phyloP scores from a whole-genome alignment of 2,329 filamentous ascomycete species.

The Ambrosiella beaveri region DNA sequence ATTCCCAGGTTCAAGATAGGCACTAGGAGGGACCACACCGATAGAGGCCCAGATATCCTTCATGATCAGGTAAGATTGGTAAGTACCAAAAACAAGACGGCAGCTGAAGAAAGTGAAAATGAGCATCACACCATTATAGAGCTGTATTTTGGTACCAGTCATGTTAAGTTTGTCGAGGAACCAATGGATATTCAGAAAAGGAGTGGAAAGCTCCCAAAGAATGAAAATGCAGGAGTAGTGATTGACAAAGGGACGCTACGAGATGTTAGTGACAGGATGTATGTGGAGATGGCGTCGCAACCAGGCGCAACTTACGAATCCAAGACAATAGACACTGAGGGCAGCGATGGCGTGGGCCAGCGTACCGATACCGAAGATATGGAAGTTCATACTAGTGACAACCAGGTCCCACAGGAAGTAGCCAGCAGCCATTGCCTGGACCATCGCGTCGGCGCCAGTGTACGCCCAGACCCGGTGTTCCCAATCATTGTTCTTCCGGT shows the following conservation, averaged over 20 bases:
- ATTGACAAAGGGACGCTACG: constrained; percentile 64
- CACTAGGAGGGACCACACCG: constrained; percentile 8
- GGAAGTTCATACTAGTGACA: constrained; percentile 48
- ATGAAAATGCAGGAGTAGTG: constrained; percentile 70
- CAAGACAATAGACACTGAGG: constrained; percentile 55
- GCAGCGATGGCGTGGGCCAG: constrained; percentile 62
- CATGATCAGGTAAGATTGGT: constrained; percentile 52
- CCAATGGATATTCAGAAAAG: constrained; percentile 81
- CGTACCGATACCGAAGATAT: constrained; percentile 60
- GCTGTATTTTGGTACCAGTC: constrained; percentile 56
- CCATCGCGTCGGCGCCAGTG: constrained; percentile 50
- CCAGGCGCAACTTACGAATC: constrained; percentile 47
- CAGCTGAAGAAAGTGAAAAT: constrained; percentile 59
- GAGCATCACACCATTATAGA: constrained; percentile 60
- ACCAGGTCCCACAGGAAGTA: constrained; percentile 76
- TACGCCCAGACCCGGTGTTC: constrained; percentile 63
- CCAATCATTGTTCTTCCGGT: constrained; percentile 48
- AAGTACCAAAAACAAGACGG: constrained; percentile 62
- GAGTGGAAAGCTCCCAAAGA: constrained; percentile 71
- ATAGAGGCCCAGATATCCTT: constrained; percentile 42
- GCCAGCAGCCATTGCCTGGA: constrained; percentile 59
- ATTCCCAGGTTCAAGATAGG: constrained; percentile 24
- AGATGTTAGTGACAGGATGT: constrained; percentile 1
- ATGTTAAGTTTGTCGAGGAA: constrained; percentile 75
- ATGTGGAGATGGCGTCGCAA: background rate